These are phyloP conservation scores for Coemansia erecta DNA, from an alignment of 192 early-diverging fungal species.

Conservation along the genomic window DNA sequence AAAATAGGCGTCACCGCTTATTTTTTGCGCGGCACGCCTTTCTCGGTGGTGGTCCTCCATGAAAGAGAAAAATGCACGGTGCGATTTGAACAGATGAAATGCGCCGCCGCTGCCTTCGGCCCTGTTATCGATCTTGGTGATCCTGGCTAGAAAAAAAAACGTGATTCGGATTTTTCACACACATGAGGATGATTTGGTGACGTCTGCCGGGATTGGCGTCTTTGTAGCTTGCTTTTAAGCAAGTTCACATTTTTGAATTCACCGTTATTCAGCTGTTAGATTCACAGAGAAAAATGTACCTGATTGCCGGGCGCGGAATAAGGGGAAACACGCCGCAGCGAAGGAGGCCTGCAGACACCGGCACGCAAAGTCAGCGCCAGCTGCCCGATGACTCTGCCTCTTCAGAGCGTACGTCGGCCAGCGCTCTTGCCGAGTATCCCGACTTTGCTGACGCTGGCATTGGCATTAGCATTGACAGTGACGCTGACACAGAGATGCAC, in stretches of 20 bases:
- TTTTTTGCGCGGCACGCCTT: not conserved
- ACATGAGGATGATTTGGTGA: too few species aligned
- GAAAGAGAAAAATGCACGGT: too few species aligned
- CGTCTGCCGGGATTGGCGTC: too few species aligned
- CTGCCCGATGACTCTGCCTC: too few species aligned
- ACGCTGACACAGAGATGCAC: slow-evolving; percentile 1
- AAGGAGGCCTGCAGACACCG: not conserved
- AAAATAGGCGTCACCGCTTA: not conserved
- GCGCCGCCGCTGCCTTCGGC: too few species aligned
- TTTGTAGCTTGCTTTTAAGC: too few species aligned
- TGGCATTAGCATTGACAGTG: not conserved
- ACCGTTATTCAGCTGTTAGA: slow-evolving; percentile 7
- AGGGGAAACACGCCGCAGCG: not conserved
- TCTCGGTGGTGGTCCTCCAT: too few species aligned
- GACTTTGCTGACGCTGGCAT: slow-evolving; percentile 1
- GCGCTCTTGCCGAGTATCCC: not conserved
- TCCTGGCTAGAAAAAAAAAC: too few species aligned
- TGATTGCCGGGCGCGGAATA: slow-evolving; percentile 28
- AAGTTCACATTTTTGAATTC: not conserved
- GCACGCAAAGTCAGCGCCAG: not conserved
- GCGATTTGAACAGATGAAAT: too few species aligned
- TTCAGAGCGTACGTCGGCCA: not conserved
- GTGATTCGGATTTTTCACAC: too few species aligned
- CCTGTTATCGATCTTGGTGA: too few species aligned
- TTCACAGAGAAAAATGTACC: slow-evolving; percentile 5